Evolutionary conservation across 1,139 yeast species (phyloP), one percentile per base, ranked within the genome.

Genomic region (Casaregolazyma suthepensis): DNA sequence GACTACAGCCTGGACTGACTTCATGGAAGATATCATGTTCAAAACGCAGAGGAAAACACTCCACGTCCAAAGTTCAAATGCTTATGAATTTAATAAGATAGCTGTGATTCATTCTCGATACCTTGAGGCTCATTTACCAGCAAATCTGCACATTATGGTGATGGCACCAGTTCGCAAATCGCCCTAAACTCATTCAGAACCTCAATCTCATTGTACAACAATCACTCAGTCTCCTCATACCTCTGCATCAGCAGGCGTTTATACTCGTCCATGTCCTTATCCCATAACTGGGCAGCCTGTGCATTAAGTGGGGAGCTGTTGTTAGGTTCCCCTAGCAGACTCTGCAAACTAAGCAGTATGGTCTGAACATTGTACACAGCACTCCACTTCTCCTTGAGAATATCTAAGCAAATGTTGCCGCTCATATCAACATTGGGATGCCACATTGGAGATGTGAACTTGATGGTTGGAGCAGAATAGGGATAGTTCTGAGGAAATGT

Each of bases 401-500:
- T 79, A 63, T 79, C 82, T 48, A 79, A 66, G 64, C 83, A 79
- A 59, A 80, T 80, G 65, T 81, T 80, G 46, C 89, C 89, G 57
- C 78, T 73, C 71, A 80, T 75, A 63, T 82, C 85, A 59, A 83
- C 83, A 66, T 84, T 84, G 54, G 90, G 90, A 63, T 84, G 90
- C 75, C 83, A 83, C 75, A 83, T 82, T 54, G 85, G 85, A 48
- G 85, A 76, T 44, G 76, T 75, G 69, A 84, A 84, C 59, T 75
- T 77, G 63, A 84, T 76, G 57, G 72, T 74, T 40, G 87, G 87
- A 19, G 87, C 82, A 43, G 74, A 70, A 64, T 77, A 83, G 5
- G 87, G 87, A 63, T 82, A 83, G 64, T 78, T 76, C 48, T 77
- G 73, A 37, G 86, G 84, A 70, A 82, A 82, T 47, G 74, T 73